Evolutionary conservation across 352 stramenopile species (phyloP).

Genomic region (Aphanomyces euteiches): DNA sequence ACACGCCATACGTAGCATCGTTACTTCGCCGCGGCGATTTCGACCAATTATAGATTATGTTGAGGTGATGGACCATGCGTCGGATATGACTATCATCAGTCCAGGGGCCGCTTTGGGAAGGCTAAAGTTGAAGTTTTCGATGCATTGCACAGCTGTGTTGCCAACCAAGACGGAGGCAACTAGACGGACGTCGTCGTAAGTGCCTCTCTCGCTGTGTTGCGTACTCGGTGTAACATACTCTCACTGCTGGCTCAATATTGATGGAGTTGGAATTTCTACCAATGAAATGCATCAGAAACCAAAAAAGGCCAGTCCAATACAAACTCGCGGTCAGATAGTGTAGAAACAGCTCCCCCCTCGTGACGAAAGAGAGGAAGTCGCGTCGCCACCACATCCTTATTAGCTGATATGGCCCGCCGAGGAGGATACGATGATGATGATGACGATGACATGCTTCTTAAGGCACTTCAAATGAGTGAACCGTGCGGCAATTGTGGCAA

Average conservation of each 20-base stretch:
- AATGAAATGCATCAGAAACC: not conserved
- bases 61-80: not conserved
- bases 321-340: conserved; percentile 16
- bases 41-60: not conserved
- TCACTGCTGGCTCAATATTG: not conserved
- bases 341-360: conserved; percentile 17
- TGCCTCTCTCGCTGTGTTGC: not conserved
- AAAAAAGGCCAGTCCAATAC: conserved; percentile 25
- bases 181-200: not conserved
- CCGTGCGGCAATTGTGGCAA: conserved; percentile 78
- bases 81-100: not conserved
- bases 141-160: not conserved
- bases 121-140: not conserved
- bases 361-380: not conserved
- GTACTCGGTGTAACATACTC: not conserved
- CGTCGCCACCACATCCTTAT: not conserved
- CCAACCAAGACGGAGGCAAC: too few relatives aligned
- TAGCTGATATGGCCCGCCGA: not conserved
- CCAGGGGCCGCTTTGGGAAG: not conserved
- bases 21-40: not conserved
- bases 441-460: conserved; percentile 80
- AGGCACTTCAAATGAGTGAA: conserved; percentile 83
- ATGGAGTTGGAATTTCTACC: not conserved
- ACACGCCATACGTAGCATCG: too few relatives aligned
- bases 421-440: conserved; percentile 68